Base-by-base conservation (phyloP, 23 red algal species). In the Gracilaria caudata region DNA sequence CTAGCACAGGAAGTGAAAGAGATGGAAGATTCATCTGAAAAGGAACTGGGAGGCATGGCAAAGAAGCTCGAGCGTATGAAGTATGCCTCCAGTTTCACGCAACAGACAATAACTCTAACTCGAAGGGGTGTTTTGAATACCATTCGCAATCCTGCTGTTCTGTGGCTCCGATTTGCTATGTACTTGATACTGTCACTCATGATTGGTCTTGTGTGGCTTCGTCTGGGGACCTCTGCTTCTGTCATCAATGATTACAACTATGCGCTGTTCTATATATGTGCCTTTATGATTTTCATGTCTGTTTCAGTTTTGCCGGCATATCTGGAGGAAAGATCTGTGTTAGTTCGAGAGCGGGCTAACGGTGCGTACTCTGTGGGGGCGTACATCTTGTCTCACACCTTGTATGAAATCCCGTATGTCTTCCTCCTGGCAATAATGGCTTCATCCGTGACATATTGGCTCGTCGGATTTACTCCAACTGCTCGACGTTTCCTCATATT, bases 131-230 rank as follows among this genome's bases (percentile, higher is more conserved):
- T 92, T 26, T n/a, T 92, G 20, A 92, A 94, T 47, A 85, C 77
- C 21, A 43, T 94, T 46, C 92, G 96, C 26, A 94, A 98, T 45
- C 96, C 96, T 36, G 92, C 89, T 7, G 84, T 94, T 20, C 51
- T 98, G 20, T 90, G 86, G 86, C 53, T 98, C 38, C 79, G 96
- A 34, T 80, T 98, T 70, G 92, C 76, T 1, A 95, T 98, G 92
- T 95, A 98, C 72, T 45, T 94, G 21, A 84, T 82, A 55, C 57
- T 98, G 34, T 81, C 86, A 0, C 73, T 94, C 4, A 71, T 98
- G 59, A 92, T 94, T 64, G 96, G 96, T 16, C 77, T 95, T 37
- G 96, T 89, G 14, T 98, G 91, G 86, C 68, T 98, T 63, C 87
- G 92, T 21, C 78, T 92, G 21, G 73, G 46, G 26, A 79, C 43